These are phyloP conservation scores for Pseudoturritis turrita DNA, from an alignment of 345 rosid genomes.

Conservation along the genomic window DNA sequence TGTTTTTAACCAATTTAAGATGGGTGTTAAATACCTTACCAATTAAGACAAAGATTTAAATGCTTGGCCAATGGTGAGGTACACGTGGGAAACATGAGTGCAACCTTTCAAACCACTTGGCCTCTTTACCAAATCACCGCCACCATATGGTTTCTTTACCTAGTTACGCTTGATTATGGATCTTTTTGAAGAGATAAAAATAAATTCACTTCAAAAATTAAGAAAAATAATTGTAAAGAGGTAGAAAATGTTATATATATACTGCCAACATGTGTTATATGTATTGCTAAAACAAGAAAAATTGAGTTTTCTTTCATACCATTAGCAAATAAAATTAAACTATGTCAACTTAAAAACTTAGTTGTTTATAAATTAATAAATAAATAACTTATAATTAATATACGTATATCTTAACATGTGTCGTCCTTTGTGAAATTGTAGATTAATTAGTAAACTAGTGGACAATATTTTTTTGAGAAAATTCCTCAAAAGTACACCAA, in stretches of 20 bases:
- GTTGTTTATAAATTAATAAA: too few relatives aligned
- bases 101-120: conserved; percentile 13
- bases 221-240: background rate
- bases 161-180: background rate
- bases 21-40: background rate
- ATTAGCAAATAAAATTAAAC: too few relatives aligned
- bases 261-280: background rate
- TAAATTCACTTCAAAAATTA: background rate
- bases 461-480: too few relatives aligned
- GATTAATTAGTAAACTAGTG: too few relatives aligned
- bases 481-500: too few relatives aligned
- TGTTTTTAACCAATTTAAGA: background rate
- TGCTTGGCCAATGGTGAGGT: background rate
- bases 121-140: conserved; percentile 15
- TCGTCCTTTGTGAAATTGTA: too few relatives aligned
- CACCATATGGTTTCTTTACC: background rate
- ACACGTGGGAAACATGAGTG: conserved; percentile 29
- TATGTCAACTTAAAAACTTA: too few relatives aligned
- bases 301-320: too few relatives aligned
- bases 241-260: background rate
- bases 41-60: background rate
- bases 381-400: too few relatives aligned
- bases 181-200: background rate
- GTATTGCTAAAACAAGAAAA: background rate
- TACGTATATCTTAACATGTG: too few relatives aligned